Percentiles rank a stretch among this genome's conserved stretches.
Conservation (phyloP, 1,139 yeast genomes). For the Sugiyamaella pinicola region DNA sequence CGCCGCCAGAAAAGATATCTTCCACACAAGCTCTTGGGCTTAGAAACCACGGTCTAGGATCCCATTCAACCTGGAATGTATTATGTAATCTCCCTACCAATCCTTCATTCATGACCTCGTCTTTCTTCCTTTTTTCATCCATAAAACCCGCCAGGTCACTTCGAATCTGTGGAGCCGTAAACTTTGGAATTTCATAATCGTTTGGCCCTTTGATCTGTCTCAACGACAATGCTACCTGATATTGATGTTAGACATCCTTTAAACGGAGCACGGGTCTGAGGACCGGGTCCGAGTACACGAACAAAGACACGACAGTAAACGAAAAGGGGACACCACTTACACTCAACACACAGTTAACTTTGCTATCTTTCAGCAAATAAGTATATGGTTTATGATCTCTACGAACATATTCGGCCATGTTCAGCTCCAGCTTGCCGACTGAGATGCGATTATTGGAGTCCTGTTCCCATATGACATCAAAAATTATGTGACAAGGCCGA, state of each 20-base stretch:
- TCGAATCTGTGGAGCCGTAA: conserved; percentile 39
- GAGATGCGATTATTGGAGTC: conserved; percentile 43
- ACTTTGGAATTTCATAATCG: conserved; percentile 40
- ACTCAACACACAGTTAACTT: conserved; percentile 75
- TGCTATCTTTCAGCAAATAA: conserved; percentile 76
- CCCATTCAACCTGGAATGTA: conserved; percentile 77
- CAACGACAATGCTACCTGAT: conserved; percentile 35
- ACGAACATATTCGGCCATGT: conserved; percentile 71
- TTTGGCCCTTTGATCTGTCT: conserved; percentile 50
- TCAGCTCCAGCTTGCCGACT: conserved; percentile 68
- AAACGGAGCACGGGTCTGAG: too few species aligned
- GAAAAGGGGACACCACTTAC: too few species aligned
- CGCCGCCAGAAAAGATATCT: conserved; percentile 74
- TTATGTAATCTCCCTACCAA: conserved; percentile 47
- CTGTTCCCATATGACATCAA: conserved; percentile 46
- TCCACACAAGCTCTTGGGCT: conserved; percentile 73
- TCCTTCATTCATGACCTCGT: conserved; percentile 17
- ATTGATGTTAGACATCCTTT: not conserved
- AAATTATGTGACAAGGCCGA: conserved; percentile 35
- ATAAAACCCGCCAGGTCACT: conserved; percentile 42
- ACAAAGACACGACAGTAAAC: too few species aligned
- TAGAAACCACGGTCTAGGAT: conserved; percentile 70
- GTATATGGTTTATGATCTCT: conserved; percentile 56
- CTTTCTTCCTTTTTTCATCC: conserved; percentile 32
- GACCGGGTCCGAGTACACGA: too few species aligned